phyloP scores from a whole-genome alignment of 352 stramenopile species.

The Pythium utonaiense region DNA sequence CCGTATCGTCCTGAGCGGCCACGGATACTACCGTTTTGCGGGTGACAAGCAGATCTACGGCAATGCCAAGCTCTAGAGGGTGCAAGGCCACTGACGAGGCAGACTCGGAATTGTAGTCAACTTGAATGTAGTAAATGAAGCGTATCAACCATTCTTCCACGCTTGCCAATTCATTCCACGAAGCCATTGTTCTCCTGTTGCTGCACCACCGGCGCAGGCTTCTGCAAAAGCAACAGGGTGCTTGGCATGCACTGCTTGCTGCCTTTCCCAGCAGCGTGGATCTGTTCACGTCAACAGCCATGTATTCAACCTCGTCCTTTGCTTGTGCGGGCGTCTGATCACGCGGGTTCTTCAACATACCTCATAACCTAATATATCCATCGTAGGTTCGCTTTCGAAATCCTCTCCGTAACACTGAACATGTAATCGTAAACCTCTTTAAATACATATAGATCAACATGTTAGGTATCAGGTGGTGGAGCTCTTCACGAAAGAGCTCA shows the following conservation, averaged over 20 bases:
- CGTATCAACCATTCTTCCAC: no score
- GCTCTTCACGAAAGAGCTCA: neutral
- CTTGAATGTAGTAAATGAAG: neutral
- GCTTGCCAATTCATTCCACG: no score
- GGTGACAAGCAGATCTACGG: slow-evolving; percentile 62
- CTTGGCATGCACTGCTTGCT: neutral
- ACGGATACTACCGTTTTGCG: slow-evolving; percentile 46
- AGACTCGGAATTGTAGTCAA: neutral
- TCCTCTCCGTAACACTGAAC: no score
- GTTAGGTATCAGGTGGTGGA: no score
- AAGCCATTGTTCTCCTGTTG: no score
- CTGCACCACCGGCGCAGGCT: no score
- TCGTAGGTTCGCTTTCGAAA: neutral
- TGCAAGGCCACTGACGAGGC: neutral
- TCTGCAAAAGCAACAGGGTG: no score
- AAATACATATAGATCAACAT: no score
- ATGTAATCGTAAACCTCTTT: no score
- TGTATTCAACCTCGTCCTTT: neutral
- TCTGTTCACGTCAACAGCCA: slow-evolving; percentile 13
- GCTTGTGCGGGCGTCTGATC: neutral
- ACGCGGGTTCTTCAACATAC: slow-evolving; percentile 2
- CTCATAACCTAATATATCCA: neutral
- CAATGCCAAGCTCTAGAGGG: slow-evolving; percentile 39
- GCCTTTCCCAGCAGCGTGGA: neutral
- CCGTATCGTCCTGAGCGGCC: slow-evolving; percentile 39